phyloP scores from a whole-genome alignment of 345 rosid genomes.

The Firmiana major region DNA sequence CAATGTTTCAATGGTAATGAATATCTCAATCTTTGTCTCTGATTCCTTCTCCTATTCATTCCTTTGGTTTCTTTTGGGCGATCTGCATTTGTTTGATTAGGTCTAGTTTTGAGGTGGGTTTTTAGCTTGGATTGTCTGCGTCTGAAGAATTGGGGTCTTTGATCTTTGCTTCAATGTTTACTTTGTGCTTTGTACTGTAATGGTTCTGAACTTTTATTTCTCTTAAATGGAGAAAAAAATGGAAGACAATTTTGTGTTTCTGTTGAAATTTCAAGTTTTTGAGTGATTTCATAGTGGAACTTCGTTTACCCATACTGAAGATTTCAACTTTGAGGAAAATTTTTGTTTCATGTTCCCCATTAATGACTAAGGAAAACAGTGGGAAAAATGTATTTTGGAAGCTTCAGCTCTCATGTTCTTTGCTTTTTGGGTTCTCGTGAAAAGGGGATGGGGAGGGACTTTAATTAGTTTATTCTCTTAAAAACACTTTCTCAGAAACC shows the following conservation, averaged over 20 bases:
- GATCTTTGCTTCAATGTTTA: neutral
- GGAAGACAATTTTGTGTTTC: slow-evolving; percentile 7
- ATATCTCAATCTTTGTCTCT: slow-evolving; percentile 15
- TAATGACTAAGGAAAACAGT: slow-evolving; percentile 21
- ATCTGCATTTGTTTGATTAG: slow-evolving; percentile 30
- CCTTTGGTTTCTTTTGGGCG: neutral
- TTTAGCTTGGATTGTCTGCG: slow-evolving; percentile 9
- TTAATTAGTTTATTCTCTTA: slow-evolving; percentile 17
- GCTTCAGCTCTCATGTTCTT: slow-evolving; percentile 16
- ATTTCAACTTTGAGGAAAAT: slow-evolving; percentile 5
- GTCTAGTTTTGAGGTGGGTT: slow-evolving; percentile 13
- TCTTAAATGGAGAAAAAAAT: slow-evolving; percentile 6
- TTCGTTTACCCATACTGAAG: slow-evolving; percentile 7
- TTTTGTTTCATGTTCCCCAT: slow-evolving; percentile 21
- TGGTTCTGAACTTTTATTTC: slow-evolving; percentile 10
- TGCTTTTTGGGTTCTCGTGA: slow-evolving; percentile 14
- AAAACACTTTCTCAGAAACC: slow-evolving; percentile 31
- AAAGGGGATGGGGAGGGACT: neutral
- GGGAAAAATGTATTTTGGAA: slow-evolving; percentile 23
- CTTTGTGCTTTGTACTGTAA: neutral
- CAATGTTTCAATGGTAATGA: slow-evolving; percentile 55
- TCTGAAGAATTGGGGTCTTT: neutral
- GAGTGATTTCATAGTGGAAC: neutral
- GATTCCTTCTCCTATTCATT: neutral
- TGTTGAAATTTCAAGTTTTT: slow-evolving; percentile 18